Evolutionary conservation across 306 rosid species (phyloP).

Genomic region (Gleditsia sinensis): DNA sequence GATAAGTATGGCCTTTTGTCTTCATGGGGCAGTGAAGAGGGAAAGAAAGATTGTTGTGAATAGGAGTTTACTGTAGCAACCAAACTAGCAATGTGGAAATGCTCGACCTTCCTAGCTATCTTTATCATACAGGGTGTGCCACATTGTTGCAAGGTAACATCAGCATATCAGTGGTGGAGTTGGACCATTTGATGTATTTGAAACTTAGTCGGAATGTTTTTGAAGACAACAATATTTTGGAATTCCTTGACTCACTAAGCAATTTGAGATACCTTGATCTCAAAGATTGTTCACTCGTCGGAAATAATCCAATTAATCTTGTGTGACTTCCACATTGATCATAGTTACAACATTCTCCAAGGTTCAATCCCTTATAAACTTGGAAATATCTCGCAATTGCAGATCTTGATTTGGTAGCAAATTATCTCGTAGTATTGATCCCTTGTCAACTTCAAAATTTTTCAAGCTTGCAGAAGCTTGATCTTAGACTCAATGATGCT

Average conservation of each 20-base stretch:
- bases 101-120: constrained; percentile 1
- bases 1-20: neutral
- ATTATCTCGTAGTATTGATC: neutral
- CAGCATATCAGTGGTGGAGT: neutral
- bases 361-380: neutral
- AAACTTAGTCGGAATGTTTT: constrained; percentile 1
- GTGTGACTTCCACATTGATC: too few relatives aligned
- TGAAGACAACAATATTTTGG: neutral
- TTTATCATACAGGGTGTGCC: neutral
- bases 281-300: fast-evolving
- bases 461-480: constrained; percentile 25
- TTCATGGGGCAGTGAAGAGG: constrained; percentile 19
- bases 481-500: neutral
- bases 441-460: constrained; percentile 41
- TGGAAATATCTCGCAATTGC: constrained; percentile 27
- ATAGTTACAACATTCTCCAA: too few relatives aligned
- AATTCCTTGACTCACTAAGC: neutral
- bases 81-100: neutral
- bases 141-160: neutral
- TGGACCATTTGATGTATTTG: neutral
- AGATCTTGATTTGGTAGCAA: neutral
- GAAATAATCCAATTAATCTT: constrained; percentile 20
- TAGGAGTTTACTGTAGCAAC: constrained; percentile 27
- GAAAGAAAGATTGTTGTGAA: constrained; percentile 23
- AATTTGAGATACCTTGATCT: constrained; percentile 13